These are phyloP conservation scores for Saccharomyces mikatae DNA, from an alignment of 805 yeast genomes.

Conservation along the genomic window DNA sequence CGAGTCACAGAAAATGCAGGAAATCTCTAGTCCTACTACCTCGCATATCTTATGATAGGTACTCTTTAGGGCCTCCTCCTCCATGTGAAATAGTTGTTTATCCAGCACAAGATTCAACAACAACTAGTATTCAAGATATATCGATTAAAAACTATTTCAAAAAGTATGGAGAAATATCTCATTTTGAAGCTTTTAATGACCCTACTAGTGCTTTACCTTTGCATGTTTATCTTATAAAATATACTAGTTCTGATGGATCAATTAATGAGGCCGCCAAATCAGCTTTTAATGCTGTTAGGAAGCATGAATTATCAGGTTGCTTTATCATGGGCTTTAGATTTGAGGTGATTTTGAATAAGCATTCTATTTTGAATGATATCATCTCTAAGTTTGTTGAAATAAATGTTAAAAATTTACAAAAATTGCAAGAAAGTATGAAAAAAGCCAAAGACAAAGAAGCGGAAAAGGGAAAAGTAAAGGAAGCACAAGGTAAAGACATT, in stretches of 20 bases:
- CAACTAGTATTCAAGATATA: slow-evolving; percentile 13
- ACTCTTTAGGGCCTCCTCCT: slow-evolving; percentile 72
- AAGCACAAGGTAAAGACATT: slow-evolving; percentile 1
- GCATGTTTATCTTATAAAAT: slow-evolving; percentile 60
- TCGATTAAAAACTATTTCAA: slow-evolving; percentile 44
- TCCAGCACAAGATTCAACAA: slow-evolving; percentile 31
- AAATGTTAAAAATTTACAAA: slow-evolving; percentile 34
- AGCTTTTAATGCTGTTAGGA: slow-evolving; percentile 40
- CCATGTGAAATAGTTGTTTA: slow-evolving; percentile 60
- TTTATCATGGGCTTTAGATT: slow-evolving; percentile 45
- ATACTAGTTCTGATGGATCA: slow-evolving; percentile 46
- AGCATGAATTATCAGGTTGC: slow-evolving; percentile 35
- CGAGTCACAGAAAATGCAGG: slow-evolving; percentile 12
- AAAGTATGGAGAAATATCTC: slow-evolving; percentile 55
- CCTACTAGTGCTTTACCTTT: slow-evolving; percentile 72
- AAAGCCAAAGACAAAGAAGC: slow-evolving; percentile 15
- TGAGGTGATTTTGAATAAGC: slow-evolving; percentile 44
- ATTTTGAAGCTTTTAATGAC: slow-evolving; percentile 53
- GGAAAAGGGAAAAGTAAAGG: slow-evolving; percentile 1
- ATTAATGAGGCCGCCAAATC: slow-evolving; percentile 40
- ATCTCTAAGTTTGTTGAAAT: slow-evolving; percentile 26
- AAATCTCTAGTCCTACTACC: slow-evolving; percentile 9
- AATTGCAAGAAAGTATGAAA: slow-evolving; percentile 26
- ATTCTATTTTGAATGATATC: slow-evolving; percentile 33
- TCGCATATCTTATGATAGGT: slow-evolving; percentile 49